Evolutionary conservation across 495 filamentous ascomycete species (phyloP).

Genomic region (Zalerion maritima): DNA sequence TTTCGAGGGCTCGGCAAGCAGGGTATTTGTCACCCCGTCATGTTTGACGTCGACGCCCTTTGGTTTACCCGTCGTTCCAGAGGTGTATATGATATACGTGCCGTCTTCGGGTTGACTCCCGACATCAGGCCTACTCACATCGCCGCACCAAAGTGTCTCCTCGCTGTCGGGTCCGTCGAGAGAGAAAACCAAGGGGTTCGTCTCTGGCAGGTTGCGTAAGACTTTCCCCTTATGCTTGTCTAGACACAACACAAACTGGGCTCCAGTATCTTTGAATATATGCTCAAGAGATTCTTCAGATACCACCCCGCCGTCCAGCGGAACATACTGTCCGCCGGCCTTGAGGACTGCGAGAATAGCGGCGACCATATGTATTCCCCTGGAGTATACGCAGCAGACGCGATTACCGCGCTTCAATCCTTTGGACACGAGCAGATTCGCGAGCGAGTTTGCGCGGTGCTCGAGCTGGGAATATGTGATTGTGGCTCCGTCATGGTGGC

Average conservation of each 20-base stretch:
- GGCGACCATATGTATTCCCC: slow-evolving; percentile 25
- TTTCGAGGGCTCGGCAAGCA: slow-evolving; percentile 16
- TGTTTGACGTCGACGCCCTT: slow-evolving; percentile 27
- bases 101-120: slow-evolving; percentile 14
- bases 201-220: background rate
- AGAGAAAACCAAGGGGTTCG: slow-evolving; percentile 4
- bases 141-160: slow-evolving; percentile 1
- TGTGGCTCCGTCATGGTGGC: slow-evolving; percentile 14
- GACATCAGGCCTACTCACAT: slow-evolving; percentile 9
- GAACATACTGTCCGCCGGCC: slow-evolving; percentile 37
- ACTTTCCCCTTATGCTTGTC: slow-evolving; percentile 1
- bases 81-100: slow-evolving; percentile 29
- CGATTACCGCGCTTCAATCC: slow-evolving; percentile 15
- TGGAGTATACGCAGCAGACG: slow-evolving; percentile 15
- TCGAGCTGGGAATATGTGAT: slow-evolving; percentile 21
- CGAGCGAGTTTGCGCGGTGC: slow-evolving; percentile 16
- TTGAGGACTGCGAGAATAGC: slow-evolving; percentile 34
- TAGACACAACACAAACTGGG: slow-evolving; percentile 3
- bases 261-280: slow-evolving; percentile 13
- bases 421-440: slow-evolving; percentile 10
- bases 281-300: slow-evolving; percentile 17
- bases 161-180: slow-evolving; percentile 5
- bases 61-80: slow-evolving; percentile 25
- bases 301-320: slow-evolving; percentile 23
- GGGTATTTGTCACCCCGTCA: slow-evolving; percentile 16